Evolutionary conservation across 2,329 filamentous ascomycete species (phyloP), one percentile per base, ranked within the genome.

Genomic region (Neonectria sp.): DNA sequence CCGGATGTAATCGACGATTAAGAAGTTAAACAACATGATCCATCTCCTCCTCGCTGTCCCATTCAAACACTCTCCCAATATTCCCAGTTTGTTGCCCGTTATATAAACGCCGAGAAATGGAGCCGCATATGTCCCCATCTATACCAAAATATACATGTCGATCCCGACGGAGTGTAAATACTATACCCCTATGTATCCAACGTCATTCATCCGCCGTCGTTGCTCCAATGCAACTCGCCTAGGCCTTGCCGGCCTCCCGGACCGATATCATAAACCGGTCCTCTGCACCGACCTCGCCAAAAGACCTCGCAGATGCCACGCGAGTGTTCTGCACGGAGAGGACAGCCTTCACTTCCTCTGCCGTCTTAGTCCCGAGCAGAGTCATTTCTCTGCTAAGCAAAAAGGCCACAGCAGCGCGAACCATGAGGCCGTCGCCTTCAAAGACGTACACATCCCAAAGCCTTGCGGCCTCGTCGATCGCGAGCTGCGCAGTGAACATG

Each of bases 361-460:
- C 73, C 3, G 79, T 85, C 70, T 81, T 83, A 12, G 85, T 81
- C 9, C 83, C 82, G 1, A 90, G 81, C 3, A 90, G 78, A 1
- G 82, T 76, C 80, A 86, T 86, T 73, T 90, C 88, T 21, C 82
- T 82, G 33, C 83, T 82, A 6, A 88, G 72, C 24, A 96, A 79
- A 21, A 93, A 83, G 0, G 91, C 93, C 0, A 95, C 90, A 0
- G 89, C 92, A 1, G 92, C 92, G 0, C 93, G 84, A 7, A 95
- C 87, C 0, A 95, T 82, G 1, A 93, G 84, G 1, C 88, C 85
- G 70, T 97, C 94, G 29, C 93, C 93, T 76, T 97, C 94, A 71
- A 97, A 94, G 3, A 93, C 90, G 72, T 93, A 94, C 0, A 95
- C 89, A 70, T 97, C 94, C 92, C 93, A 95, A 13, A 96, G 80